phyloP scores from a whole-genome alignment of 306 rosid species.

The Dicorynia guianensis region DNA sequence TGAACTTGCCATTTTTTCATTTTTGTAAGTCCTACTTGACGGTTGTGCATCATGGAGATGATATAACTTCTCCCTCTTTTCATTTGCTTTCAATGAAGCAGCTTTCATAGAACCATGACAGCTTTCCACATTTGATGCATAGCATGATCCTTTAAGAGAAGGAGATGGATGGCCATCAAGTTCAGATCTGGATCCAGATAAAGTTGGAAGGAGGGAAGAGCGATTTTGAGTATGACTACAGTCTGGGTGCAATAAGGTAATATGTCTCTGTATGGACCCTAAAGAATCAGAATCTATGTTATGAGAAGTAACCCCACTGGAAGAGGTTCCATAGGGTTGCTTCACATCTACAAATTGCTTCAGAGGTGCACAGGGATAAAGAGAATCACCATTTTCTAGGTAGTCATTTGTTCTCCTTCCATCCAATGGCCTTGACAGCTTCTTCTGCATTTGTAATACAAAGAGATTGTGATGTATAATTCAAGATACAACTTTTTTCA shows the following conservation, averaged over 20 bases:
- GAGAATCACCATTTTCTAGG: slow-evolving; percentile 51
- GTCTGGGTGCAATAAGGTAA: slow-evolving; percentile 38
- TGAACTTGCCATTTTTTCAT: slow-evolving; percentile 42
- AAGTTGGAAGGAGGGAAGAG: slow-evolving; percentile 46
- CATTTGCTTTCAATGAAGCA: slow-evolving; percentile 47
- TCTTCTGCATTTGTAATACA: slow-evolving; percentile 52
- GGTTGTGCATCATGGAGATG: slow-evolving; percentile 43
- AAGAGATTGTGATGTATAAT: slow-evolving; percentile 16
- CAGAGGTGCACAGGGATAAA: slow-evolving; percentile 37
- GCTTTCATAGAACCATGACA: slow-evolving; percentile 56
- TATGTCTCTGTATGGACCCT: slow-evolving; percentile 48
- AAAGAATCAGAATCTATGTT: slow-evolving; percentile 45
- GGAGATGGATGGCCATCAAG: slow-evolving; percentile 46
- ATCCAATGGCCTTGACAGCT: slow-evolving; percentile 46
- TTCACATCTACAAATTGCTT: slow-evolving; percentile 46
- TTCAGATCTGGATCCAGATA: slow-evolving; percentile 51
- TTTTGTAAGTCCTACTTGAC: slow-evolving; percentile 47
- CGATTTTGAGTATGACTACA: slow-evolving; percentile 45
- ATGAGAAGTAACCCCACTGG: slow-evolving; percentile 48
- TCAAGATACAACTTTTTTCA: slow-evolving; percentile 18
- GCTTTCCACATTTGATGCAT: slow-evolving; percentile 62
- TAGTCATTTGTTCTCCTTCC: slow-evolving; percentile 47
- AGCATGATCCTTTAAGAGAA: slow-evolving; percentile 64
- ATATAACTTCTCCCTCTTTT: slow-evolving; percentile 47
- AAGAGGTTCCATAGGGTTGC: slow-evolving; percentile 50